Evolutionary conservation across 2,329 filamentous ascomycete species (phyloP), one percentile per base, ranked within the genome.

Genomic region (Ceratocystis cubensis): DNA sequence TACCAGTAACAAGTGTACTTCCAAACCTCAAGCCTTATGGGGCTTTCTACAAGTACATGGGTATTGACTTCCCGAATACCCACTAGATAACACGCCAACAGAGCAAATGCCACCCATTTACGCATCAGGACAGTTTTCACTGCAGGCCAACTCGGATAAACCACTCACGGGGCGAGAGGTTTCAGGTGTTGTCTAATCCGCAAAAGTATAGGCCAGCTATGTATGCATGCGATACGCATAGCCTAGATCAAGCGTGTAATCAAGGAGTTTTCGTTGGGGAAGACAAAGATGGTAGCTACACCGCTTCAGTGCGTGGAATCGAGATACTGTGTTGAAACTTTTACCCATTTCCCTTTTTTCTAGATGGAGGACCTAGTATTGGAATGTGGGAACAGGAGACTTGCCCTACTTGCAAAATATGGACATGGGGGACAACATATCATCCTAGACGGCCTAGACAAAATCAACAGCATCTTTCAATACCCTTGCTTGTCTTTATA

Each of bases 321-420:
- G 6, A 63, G 61, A 48, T 63, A 63, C 61, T 63, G 61, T 63
- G 61, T 30, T 63, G 44, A 63, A 63, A 63, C 61, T 63, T 63
- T 63, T 48, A 30, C 61, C 37, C 17, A 28, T 20, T 48, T 25
- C 37, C 37, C 7, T 44, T 45, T 63, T 17, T 20, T 10, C 46
- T 20, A 20, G 15, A 17, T 17, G 28, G 25, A 59, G 17, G 17
- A 4, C 53, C 5, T 17, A 8, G 17, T 5, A 59, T 25, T 33
- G 53, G 53, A 59, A 59, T 59, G 53, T 33, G 28, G 53, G 28
- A 59, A 50, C n/a, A 22, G 46, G 2, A 22, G n/a, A 20, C 46
- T 17, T 37, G 33, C 33, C 33, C 33, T 37, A 8, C 8, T 10
- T 37, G 8, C 33, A 37, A 37, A 37, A 10, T 37, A 37, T 37